A percentile compares a stretch with the other conserved stretches of the same genome.
Evolutionary conservation across 2,329 filamentous ascomycete genomes (phyloP).

Genomic region (Knufia petricola): DNA sequence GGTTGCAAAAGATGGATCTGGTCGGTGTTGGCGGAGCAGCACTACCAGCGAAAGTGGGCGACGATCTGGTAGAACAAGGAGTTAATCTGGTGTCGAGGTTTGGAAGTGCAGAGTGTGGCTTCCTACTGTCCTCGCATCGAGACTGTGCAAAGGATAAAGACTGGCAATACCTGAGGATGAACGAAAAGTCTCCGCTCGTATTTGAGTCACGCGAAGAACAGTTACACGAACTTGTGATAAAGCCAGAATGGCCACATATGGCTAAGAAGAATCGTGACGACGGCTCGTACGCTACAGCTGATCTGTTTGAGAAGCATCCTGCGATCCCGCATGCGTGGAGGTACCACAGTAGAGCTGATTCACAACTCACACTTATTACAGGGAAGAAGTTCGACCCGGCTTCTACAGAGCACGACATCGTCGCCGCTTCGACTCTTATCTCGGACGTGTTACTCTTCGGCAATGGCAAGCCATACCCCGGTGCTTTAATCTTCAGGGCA

Average conservation of each 20-base stretch:
- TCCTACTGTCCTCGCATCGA: slow-evolving; percentile 53
- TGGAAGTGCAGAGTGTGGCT: slow-evolving; percentile 58
- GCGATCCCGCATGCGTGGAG: slow-evolving; percentile 47
- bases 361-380: slow-evolving; percentile 52
- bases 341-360: slow-evolving; percentile 53
- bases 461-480: slow-evolving; percentile 46
- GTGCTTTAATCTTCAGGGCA: slow-evolving; percentile 45
- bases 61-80: slow-evolving; percentile 40
- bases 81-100: slow-evolving; percentile 54
- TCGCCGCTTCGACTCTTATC: slow-evolving; percentile 35
- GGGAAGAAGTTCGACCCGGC: slow-evolving; percentile 62
- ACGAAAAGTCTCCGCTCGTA: slow-evolving; percentile 28
- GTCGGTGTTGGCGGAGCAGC: slow-evolving; percentile 57
- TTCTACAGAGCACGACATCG: slow-evolving; percentile 48
- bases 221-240: slow-evolving; percentile 48
- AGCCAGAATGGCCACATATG: slow-evolving; percentile 48
- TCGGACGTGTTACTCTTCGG: slow-evolving; percentile 54
- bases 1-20: slow-evolving; percentile 46
- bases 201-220: slow-evolving; percentile 41
- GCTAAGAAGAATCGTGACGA: slow-evolving; percentile 50
- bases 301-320: slow-evolving; percentile 51
- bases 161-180: slow-evolving; percentile 51
- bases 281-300: slow-evolving; percentile 53
- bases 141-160: slow-evolving; percentile 45
- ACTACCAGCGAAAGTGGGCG: slow-evolving; percentile 43